Percentiles rank a stretch among this genome's conserved stretches.
Evolutionary conservation across 768 basidiomycete species (phyloP).

Genomic region (Tylopilus rubrobrunneus): DNA sequence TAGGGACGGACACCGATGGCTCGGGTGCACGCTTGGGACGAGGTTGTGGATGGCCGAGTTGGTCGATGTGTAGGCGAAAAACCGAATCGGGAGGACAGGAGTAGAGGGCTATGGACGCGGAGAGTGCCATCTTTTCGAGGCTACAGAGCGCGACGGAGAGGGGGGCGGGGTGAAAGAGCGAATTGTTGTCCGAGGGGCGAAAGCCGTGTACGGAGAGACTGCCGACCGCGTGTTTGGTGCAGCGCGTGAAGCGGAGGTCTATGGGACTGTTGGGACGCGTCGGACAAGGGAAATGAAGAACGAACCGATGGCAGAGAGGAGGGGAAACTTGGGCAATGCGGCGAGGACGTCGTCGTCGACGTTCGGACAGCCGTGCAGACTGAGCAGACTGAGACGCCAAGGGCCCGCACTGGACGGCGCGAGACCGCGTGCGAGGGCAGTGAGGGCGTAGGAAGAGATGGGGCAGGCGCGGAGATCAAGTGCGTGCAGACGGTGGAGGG

Average conservation of each 20-base stretch:
- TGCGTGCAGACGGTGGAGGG: slow-evolving; percentile 53
- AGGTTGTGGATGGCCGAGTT: not conserved
- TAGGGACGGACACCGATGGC: not conserved
- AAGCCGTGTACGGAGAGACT: slow-evolving; percentile 22
- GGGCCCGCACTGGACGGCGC: slow-evolving; percentile 35
- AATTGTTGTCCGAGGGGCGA: slow-evolving; percentile 23
- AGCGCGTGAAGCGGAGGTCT: slow-evolving; percentile 53
- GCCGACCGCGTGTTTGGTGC: slow-evolving; percentile 25
- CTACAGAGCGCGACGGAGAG: slow-evolving; percentile 34
- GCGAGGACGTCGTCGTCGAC: slow-evolving; percentile 44
- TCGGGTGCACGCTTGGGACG: not conserved
- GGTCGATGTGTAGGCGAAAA: slow-evolving; percentile 27
- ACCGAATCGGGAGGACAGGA: slow-evolving; percentile 23
- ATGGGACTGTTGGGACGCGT: slow-evolving; percentile 1
- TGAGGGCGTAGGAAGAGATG: slow-evolving; percentile 51
- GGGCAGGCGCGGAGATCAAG: slow-evolving; percentile 59
- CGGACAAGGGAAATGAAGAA: slow-evolving; percentile 10
- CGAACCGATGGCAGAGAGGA: slow-evolving; percentile 61
- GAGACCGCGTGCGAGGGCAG: slow-evolving; percentile 48
- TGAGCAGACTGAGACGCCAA: slow-evolving; percentile 57
- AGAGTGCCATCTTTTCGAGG: slow-evolving; percentile 22
- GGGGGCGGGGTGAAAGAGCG: slow-evolving; percentile 43
- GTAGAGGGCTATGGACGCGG: slow-evolving; percentile 22
- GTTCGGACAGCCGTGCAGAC: slow-evolving; percentile 49
- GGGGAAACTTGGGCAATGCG: slow-evolving; percentile 45